Conservation (phyloP, 192 early-diverging fungal species). For the Podila epicladia region DNA sequence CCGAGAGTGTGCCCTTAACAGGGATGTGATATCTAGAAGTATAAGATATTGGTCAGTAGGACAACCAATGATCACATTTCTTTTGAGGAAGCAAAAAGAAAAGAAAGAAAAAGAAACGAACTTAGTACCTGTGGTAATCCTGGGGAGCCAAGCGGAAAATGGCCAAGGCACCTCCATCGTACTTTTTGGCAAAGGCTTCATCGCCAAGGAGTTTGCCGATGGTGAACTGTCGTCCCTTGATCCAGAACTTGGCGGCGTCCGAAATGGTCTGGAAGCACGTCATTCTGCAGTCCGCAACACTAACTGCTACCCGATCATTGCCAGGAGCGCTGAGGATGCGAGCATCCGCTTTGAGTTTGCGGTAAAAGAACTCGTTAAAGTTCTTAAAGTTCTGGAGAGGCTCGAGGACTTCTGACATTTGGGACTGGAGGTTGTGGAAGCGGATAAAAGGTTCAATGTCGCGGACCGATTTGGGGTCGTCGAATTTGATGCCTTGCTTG, state of each 20-base stretch:
- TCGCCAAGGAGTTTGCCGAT: constrained; percentile 66
- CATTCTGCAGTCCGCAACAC: constrained; percentile 81
- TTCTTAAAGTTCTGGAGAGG: constrained; percentile 73
- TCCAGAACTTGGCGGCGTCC: constrained; percentile 78
- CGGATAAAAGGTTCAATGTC: constrained; percentile 79
- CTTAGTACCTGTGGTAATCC: constrained; percentile 77
- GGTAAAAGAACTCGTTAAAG: constrained; percentile 91
- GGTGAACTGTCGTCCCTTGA: constrained; percentile 81
- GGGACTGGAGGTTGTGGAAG: constrained; percentile 70
- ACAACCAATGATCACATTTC: neutral
- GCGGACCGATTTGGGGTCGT: constrained; percentile 64
- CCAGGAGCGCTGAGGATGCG: constrained; percentile 56
- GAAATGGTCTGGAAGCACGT: constrained; percentile 72
- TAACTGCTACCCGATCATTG: constrained; percentile 66
- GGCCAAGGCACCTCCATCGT: constrained; percentile 69
- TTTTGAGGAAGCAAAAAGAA: neutral
- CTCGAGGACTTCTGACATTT: constrained; percentile 72
- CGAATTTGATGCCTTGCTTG: constrained; percentile 79
- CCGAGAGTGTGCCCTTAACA: constrained; percentile 69
- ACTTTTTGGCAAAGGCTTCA: constrained; percentile 57
- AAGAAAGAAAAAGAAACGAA: neutral
- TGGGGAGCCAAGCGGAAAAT: constrained; percentile 86
- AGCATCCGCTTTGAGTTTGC: constrained; percentile 75
- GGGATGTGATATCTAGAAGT: constrained; percentile 66
- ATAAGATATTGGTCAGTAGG: neutral